Base-by-base conservation (phyloP, 441 rosid genomes). In the Gossypium trilobum region DNA sequence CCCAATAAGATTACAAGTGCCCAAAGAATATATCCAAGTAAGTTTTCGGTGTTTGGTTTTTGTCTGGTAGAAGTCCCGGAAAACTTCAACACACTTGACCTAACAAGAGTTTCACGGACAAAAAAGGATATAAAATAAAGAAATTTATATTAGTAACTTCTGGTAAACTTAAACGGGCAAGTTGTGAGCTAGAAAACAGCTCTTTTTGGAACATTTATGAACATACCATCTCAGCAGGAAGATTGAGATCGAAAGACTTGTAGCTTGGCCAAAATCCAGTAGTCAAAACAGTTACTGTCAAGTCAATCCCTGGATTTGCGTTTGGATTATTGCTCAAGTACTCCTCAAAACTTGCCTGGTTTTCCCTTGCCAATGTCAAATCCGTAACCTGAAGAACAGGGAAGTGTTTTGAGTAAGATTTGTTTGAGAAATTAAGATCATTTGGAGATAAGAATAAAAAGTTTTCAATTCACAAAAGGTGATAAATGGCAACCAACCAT, bases 191-290 rank as follows among this genome's bases (percentile, higher is more conserved):
- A 20, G 9, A 10, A 31, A 8, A 9, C 11, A 2, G 31, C 51
- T 19, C 31, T 71, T 13, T 58, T 29, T 25, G 7, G 46, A 2
- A 75, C 23, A 14, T 68, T 36, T 58, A 6, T 20, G 20, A 16
- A 36, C 73, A 42, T 71, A 85, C 88, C 88, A 83, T 85, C 73
- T 85, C 88, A 25, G 75, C 82, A 2, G 88, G 88, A 72, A 85
- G 88, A 73, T 78, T 85, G 55, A 82, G 76, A 74, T 85, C 83
- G 56, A 79, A 82, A 48, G 88, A 85, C 66, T 85, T 82, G 71
- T 85, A 85, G 76, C 83, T 85, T 16, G 88, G 88, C 88, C 88
- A 85, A 68, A 79, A 79, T 11, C 88, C 83, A 48, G 86, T 85
- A 8, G 88, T 82, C 67, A 85, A 68, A 72, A 85, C 88, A 58